These are phyloP conservation scores for Pelargonium citronellum DNA, from an alignment of 441 rosid genomes.

Conservation along the genomic window DNA sequence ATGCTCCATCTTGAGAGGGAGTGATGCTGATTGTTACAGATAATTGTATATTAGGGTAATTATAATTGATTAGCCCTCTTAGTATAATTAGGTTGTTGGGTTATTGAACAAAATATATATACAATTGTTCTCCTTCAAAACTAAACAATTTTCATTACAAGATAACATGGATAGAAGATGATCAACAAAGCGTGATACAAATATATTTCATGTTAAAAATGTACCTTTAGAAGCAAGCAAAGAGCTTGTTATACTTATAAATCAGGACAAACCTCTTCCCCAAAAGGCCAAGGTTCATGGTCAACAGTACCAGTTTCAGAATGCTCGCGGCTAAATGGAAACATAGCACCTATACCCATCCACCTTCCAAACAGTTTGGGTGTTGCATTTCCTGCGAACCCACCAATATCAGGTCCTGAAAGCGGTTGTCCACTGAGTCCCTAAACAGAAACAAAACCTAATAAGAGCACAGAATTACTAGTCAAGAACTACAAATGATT, in stretches of 20 bases:
- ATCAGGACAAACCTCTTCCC: slow-evolving; percentile 70
- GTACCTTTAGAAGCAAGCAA: no score
- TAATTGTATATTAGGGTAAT: no score
- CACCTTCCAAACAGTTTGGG: slow-evolving; percentile 88
- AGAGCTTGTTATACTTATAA: neutral
- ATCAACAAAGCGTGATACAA: no score
- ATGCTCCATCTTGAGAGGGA: no score
- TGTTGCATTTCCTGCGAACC: slow-evolving; percentile 85
- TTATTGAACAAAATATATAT: no score
- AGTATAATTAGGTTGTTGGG: no score
- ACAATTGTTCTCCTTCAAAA: no score
- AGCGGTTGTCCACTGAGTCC: slow-evolving; percentile 96
- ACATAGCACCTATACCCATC: slow-evolving; percentile 97
- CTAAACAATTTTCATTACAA: no score
- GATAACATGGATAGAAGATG: no score
- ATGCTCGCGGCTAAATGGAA: slow-evolving; percentile 97
- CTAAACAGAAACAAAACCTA: slow-evolving; percentile 35
- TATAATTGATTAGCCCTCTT: no score
- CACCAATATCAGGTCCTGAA: slow-evolving; percentile 98
- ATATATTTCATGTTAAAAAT: no score
- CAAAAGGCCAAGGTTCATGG: slow-evolving; percentile 98
- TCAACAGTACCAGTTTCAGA: slow-evolving; percentile 60
- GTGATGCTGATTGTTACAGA: no score
- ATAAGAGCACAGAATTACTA: slow-evolving; percentile 16
- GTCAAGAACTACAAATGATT: neutral